Percentiles rank a stretch among this genome's conserved stretches.
phyloP scores from a whole-genome alignment of 306 rosid genomes.

The Psophocarpus tetragonolobus region DNA sequence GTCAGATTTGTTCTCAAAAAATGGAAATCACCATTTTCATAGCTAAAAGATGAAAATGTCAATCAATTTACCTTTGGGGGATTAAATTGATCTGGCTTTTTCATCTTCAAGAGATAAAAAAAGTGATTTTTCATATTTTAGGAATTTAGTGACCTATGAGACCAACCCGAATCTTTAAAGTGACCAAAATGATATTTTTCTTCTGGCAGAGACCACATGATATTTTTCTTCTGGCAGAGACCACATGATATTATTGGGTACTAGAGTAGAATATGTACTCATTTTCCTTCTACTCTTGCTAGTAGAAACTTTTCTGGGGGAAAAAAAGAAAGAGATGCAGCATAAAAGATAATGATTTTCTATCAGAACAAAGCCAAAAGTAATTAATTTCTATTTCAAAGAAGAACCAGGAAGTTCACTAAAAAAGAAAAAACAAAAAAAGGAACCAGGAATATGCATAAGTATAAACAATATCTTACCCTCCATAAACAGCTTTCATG shows the following conservation, averaged over 20 bases:
- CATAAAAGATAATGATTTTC: neutral
- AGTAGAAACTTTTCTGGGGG: neutral
- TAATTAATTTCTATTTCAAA: neutral
- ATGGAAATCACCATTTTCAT: neutral
- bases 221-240: neutral
- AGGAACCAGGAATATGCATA: constrained; percentile 13
- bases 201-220: neutral
- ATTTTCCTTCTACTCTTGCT: neutral
- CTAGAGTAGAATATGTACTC: constrained; percentile 4
- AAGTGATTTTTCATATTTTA: neutral
- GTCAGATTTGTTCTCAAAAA: neutral
- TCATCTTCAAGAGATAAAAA: neutral
- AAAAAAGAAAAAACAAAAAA: no score
- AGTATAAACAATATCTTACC: constrained; percentile 53
- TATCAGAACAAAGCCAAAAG: neutral
- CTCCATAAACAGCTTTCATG: constrained; percentile 89
- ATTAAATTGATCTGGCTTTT: neutral
- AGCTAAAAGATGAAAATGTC: neutral
- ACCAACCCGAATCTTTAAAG: neutral
- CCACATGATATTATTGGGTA: neutral
- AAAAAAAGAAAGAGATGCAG: neutral
- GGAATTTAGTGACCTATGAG: neutral
- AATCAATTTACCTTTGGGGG: neutral
- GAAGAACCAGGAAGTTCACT: constrained; percentile 22
- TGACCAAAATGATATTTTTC: neutral